Base-by-base conservation (phyloP, 495 filamentous ascomycete species). In the Thermothielavioides terrestris region DNA sequence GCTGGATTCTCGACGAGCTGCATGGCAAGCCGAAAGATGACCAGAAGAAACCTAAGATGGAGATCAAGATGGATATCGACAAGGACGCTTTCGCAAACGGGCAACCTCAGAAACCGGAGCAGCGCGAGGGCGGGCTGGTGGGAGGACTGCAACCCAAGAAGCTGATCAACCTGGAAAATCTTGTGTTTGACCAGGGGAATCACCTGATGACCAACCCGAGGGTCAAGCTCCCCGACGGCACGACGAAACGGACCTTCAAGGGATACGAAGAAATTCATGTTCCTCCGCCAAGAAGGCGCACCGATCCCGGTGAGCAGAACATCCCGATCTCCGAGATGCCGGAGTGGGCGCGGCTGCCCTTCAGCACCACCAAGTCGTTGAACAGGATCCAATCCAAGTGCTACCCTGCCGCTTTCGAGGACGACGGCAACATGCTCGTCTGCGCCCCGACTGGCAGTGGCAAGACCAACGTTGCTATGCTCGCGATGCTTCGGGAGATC, bases 381-480 rank as follows among this genome's bases (percentile, higher is more conserved):
- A 99, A 99, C 70, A 86, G 90, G 31, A 89, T 99, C 21, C 92
- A 99, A 64, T 90, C 91, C 8, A 85, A 81, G 66, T 96, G 91
- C 61, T 99, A 79, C 60, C 88, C 89, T 2, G 77, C 84, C 1
- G 92, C 92, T 1, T 99, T 99, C 63, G 77, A 88, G 40, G 86
- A 95, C 51, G 92, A 99, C 69, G 89, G 87, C 1, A 99, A 99
- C 63, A 86, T 97, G 83, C 83, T 99, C 15, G 83, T 99, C 57
- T 99, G 92, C 68, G 92, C 92, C 4, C 92, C 92, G 0, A 99
- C 92, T 15, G 92, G 92, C 48, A 95, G 89, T 60, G 92, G 92
- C 60, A 99, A 99, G 70, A 99, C 92, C 10, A 99, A 99, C 61
- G 92, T 99, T 52, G 92, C 90, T 23, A 96, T 99, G 94, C 77